phyloP scores from a whole-genome alignment of 2,329 filamentous ascomycete species.

The Colletotrichum sublineola region DNA sequence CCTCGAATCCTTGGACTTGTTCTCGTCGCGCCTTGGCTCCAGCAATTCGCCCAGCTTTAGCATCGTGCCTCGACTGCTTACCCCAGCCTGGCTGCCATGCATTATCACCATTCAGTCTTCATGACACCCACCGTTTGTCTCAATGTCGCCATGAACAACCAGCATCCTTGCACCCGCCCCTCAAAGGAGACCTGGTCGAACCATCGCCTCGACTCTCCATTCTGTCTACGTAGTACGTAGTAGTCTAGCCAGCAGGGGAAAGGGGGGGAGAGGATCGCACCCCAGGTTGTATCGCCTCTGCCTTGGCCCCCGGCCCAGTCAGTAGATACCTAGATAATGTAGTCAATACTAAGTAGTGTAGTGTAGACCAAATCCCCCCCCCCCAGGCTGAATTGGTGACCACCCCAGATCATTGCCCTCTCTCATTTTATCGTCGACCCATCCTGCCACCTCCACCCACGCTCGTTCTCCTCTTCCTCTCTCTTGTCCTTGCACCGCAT shows the following conservation, averaged over 20 bases:
- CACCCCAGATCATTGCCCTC: constrained; percentile 23
- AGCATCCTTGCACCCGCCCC: constrained; percentile 30
- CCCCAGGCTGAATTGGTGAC: constrained; percentile 5
- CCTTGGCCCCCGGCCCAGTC: constrained; percentile 1
- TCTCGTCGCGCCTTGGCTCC: not conserved
- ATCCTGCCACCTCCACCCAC: constrained; percentile 38
- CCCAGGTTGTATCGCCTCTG: constrained; percentile 26
- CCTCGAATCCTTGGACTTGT: constrained; percentile 26
- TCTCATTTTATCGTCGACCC: constrained; percentile 42
- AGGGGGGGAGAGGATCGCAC: constrained; percentile 27
- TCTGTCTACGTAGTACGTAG: not conserved
- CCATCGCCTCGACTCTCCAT: constrained; percentile 14
- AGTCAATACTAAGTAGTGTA: not conserved
- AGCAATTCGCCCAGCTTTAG: constrained; percentile 4
- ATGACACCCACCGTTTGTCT: not conserved
- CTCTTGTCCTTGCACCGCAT: constrained; percentile 41
- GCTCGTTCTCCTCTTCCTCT: constrained; percentile 36
- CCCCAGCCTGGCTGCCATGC: constrained; percentile 16
- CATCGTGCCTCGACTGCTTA: constrained; percentile 11
- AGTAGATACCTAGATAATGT: too few relatives aligned
- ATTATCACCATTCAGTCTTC: constrained; percentile 18
- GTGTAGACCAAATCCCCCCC: not conserved
- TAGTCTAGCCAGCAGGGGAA: constrained; percentile 23
- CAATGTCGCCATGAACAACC: constrained; percentile 40
- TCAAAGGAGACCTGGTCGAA: constrained; percentile 28